These are phyloP conservation scores for Nigrospora sphaerica DNA, from an alignment of 2,329 filamentous ascomycete species.

Conservation along the genomic window DNA sequence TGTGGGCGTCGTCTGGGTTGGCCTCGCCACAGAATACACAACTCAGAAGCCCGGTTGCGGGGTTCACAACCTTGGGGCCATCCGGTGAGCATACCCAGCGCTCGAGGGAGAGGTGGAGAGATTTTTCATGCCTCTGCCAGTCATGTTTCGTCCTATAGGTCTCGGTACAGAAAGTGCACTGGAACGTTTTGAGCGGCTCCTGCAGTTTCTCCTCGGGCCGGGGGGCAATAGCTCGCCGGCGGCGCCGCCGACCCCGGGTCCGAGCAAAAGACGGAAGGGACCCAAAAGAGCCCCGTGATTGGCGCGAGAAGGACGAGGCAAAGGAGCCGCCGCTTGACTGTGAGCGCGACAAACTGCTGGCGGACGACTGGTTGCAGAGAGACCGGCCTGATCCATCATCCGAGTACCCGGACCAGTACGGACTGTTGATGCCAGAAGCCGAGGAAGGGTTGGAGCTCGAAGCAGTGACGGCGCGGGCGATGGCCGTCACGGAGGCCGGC, in stretches of 20 bases:
- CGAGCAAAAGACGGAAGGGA: conserved; percentile 36
- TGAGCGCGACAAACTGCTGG: conserved; percentile 54
- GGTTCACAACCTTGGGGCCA: conserved; percentile 47
- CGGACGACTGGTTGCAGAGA: conserved; percentile 51
- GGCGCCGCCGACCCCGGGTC: conserved; percentile 38
- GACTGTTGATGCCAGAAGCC: conserved; percentile 50
- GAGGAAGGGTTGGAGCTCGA: conserved; percentile 30
- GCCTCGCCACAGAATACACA: conserved; percentile 55
- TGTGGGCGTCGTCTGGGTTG: conserved; percentile 47
- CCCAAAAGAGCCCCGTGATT: conserved; percentile 48
- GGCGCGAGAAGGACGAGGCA: conserved; percentile 51
- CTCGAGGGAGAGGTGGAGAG: conserved; percentile 56
- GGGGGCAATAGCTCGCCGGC: conserved; percentile 36
- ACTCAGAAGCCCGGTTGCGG: conserved; percentile 47
- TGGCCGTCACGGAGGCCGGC: conserved; percentile 51
- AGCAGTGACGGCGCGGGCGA: conserved; percentile 49
- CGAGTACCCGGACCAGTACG: conserved; percentile 48
- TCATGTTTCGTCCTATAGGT: conserved; percentile 63
- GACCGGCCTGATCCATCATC: conserved; percentile 55
- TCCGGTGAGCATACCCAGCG: conserved; percentile 58
- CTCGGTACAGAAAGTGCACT: conserved; percentile 64
- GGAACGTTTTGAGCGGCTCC: conserved; percentile 48
- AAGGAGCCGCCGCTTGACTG: conserved; percentile 53
- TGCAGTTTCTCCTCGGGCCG: conserved; percentile 28
- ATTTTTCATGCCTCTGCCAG: conserved; percentile 66